Conservation (phyloP, 495 filamentous ascomycete species). For the Trichoderma reesei region DNA sequence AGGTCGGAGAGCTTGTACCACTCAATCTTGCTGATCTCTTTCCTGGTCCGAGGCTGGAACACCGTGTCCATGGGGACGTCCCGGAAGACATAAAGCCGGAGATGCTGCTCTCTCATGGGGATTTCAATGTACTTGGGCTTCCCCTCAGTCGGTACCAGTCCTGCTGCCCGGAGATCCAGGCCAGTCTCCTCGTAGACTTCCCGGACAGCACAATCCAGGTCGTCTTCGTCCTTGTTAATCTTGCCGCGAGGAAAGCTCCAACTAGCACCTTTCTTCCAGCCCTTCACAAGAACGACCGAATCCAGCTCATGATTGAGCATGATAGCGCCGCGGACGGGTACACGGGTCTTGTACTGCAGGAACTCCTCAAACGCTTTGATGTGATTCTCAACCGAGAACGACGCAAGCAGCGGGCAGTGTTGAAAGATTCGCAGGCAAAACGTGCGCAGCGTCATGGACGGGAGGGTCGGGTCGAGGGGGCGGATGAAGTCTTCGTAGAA, state of each 20-base stretch:
- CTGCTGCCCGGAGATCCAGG: slow-evolving; percentile 64
- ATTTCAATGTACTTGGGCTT: slow-evolving; percentile 74
- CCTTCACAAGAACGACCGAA: slow-evolving; percentile 81
- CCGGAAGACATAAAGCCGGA: slow-evolving; percentile 82
- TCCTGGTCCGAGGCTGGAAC: slow-evolving; percentile 83
- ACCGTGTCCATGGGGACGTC: slow-evolving; percentile 73
- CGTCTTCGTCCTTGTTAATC: slow-evolving; percentile 92
- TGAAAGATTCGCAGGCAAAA: slow-evolving; percentile 86
- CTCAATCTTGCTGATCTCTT: slow-evolving; percentile 92
- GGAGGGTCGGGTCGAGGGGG: slow-evolving; percentile 72
- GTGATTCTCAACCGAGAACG: slow-evolving; percentile 67
- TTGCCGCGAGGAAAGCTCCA: slow-evolving; percentile 97
- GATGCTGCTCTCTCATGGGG: slow-evolving; percentile 83
- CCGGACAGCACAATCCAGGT: slow-evolving; percentile 82
- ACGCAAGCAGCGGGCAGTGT: slow-evolving; percentile 78
- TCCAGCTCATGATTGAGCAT: slow-evolving; percentile 89
- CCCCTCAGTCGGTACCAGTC: slow-evolving; percentile 57
- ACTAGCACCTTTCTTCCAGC: slow-evolving; percentile 91
- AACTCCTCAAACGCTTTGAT: slow-evolving; percentile 80
- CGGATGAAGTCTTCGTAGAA: slow-evolving; percentile 99
- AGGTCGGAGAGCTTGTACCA: slow-evolving; percentile 88
- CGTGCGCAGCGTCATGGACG: slow-evolving; percentile 67
- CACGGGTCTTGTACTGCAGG: slow-evolving; percentile 81
- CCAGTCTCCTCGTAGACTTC: slow-evolving; percentile 97
- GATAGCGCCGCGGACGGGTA: slow-evolving; percentile 89